Percentiles rank a stretch among this genome's conserved stretches.
phyloP scores from a whole-genome alignment of 176 grass and related monocot species.

The Chloris gayana region DNA sequence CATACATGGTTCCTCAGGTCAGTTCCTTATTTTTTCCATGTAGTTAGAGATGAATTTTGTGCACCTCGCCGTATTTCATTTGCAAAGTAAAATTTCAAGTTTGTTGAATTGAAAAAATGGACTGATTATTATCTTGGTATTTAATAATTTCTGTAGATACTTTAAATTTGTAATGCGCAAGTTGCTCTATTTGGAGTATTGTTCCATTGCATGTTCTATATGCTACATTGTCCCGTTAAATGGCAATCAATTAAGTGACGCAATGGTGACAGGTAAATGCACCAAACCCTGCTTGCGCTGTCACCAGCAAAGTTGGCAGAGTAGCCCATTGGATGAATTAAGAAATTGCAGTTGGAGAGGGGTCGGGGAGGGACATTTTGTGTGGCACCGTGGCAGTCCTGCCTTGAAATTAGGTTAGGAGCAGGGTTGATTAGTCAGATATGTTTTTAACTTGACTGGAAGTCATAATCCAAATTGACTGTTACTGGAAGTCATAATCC shows the following conservation, averaged over 20 bases:
- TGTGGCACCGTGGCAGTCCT: background rate
- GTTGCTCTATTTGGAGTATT: slow-evolving; percentile 18
- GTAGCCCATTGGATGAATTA: slow-evolving; percentile 33
- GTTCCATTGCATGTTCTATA: background rate
- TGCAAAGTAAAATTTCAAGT: slow-evolving; percentile 26
- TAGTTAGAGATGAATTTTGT: slow-evolving; percentile 25
- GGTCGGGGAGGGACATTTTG: background rate
- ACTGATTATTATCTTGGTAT: slow-evolving; percentile 3
- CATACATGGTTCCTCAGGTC: slow-evolving; percentile 77
- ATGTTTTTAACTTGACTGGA: background rate
- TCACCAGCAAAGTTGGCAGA: slow-evolving; percentile 29
- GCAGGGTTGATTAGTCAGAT: background rate
- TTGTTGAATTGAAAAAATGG: slow-evolving; percentile 10
- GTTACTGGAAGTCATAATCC: too few relatives aligned
- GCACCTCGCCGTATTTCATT: background rate
- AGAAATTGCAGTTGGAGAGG: background rate
- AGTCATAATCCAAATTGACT: slow-evolving; percentile 13
- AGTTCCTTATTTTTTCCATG: slow-evolving; percentile 44
- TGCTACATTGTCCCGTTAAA: slow-evolving; percentile 5
- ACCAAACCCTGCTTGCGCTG: slow-evolving; percentile 16
- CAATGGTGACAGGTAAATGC: slow-evolving; percentile 20
- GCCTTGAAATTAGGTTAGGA: slow-evolving; percentile 3
- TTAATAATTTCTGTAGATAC: slow-evolving; percentile 8
- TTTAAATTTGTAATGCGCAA: background rate
- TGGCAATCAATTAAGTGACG: slow-evolving; percentile 13